phyloP scores from a whole-genome alignment of 306 rosid genomes.

The Gastrolobium villosum region DNA sequence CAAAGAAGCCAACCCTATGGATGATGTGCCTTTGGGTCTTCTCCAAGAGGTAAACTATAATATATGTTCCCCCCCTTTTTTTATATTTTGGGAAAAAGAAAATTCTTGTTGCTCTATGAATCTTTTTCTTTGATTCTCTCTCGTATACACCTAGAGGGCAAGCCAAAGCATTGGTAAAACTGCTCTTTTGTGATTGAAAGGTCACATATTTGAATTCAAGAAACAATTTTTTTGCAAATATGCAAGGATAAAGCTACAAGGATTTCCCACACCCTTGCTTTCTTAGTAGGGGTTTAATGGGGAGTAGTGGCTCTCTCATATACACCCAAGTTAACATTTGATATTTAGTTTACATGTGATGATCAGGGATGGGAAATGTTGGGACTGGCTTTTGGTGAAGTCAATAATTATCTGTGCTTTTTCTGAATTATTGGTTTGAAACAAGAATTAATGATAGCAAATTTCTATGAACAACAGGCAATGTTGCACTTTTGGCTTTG shows the following conservation, averaged over 20 bases:
- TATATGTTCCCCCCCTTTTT: not conserved
- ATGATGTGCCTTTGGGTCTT: conserved; percentile 50
- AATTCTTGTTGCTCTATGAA: not conserved
- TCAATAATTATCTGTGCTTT: conserved; percentile 17
- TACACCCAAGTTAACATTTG: not conserved
- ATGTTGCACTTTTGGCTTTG: conserved; percentile 90
- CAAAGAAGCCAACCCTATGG: conserved; percentile 49
- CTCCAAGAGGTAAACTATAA: conserved; percentile 71
- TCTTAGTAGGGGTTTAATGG: no score
- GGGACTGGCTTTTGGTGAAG: conserved; percentile 20
- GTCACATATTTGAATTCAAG: no score
- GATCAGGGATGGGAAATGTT: not conserved
- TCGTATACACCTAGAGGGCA: not conserved
- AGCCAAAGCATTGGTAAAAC: no score
- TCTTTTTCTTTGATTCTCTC: conserved; percentile 15
- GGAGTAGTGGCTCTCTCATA: not conserved
- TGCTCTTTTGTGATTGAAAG: no score
- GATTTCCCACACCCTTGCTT: no score
- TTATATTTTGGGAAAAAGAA: conserved; percentile 1
- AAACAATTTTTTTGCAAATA: no score
- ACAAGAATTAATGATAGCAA: conserved; percentile 10
- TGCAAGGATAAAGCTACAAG: no score
- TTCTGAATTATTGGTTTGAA: not conserved
- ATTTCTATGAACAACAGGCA: conserved; percentile 83
- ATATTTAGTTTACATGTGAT: conserved; percentile 11